Evolutionary conservation across 2,329 filamentous ascomycete genomes (phyloP).

Genomic region (Pseudocercospora fuligena): DNA sequence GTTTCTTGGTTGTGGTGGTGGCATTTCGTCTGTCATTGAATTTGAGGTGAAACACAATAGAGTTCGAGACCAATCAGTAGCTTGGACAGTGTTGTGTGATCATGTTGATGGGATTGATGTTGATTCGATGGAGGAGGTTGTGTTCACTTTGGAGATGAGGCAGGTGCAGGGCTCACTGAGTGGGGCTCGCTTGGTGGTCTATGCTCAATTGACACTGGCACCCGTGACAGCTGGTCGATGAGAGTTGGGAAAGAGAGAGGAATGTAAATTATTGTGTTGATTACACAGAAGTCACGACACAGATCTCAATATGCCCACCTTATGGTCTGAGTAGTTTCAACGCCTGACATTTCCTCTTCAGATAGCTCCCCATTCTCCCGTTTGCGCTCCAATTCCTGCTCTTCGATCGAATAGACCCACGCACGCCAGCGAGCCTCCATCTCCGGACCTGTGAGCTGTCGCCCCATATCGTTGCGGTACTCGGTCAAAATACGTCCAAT

Average conservation of each 20-base stretch:
- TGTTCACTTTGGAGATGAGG: neutral
- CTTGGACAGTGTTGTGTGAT: neutral
- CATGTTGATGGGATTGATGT: neutral
- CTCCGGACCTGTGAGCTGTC: neutral
- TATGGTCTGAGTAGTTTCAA: neutral
- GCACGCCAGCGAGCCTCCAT: neutral
- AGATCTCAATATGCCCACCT: neutral
- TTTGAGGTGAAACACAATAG: no score
- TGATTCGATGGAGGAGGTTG: neutral
- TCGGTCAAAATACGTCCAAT: neutral
- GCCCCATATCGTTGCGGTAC: neutral
- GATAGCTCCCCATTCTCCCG: neutral
- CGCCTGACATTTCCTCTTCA: neutral
- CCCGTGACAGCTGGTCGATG: no score
- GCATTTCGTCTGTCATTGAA: neutral
- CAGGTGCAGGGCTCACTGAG: neutral
- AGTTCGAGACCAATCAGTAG: neutral
- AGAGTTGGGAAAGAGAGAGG: no score
- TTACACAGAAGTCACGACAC: no score
- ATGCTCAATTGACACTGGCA: neutral
- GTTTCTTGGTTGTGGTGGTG: slow-evolving; percentile 40
- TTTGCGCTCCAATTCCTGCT: neutral
- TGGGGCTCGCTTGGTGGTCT: neutral
- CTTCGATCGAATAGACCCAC: neutral
- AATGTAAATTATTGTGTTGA: no score